Evolutionary conservation across 2,329 filamentous ascomycete genomes (phyloP), one percentile per base, ranked within the genome.

Genomic region (Calonectria multiphialidica): DNA sequence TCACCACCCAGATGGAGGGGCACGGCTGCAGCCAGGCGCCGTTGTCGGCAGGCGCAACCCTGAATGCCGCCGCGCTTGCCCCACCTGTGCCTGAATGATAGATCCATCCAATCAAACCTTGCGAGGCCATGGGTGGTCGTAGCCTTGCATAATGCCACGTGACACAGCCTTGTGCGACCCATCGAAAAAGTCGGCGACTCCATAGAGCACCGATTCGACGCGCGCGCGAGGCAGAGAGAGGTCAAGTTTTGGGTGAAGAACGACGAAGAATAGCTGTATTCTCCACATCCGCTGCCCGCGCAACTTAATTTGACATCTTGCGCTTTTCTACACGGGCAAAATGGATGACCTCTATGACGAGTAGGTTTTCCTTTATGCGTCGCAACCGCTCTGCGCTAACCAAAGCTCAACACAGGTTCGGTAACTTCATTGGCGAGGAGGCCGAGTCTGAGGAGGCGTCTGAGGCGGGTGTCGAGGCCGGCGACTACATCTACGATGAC

Each of bases 291-390:
- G 74, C 63, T 70, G 71, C 53, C 70, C 69, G 71, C 74, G 71
- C 72, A 77, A 67, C 61, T 40, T 72, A 18, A 18, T 68, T 70
- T 49, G 37, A 70, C 33, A 25, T 49, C 15, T 66, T 75, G 76
- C 71, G 74, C 73, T 62, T 66, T 25, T 61, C 40, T 71, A 18
- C 30, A 61, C 66, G 25, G 64, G 44, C 74, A 83, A 79, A 80
- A 97, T 98, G 95, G 96, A 98, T 88, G 96, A 98, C 85, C 92
- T 98, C 79, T 98, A 98, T 84, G 96, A 98, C 87, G 96, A 98
- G 95, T 97, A 69, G 18, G 76, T 74, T 65, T 66, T 53, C 59
- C 30, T 53, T 40, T 35, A 50, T 49, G 7, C 37, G n/a, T 25
- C 25, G 61, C 18, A 45, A 30, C 73, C 55, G 68, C 70, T 47